Base-by-base conservation (phyloP, 2,329 filamentous ascomycete genomes). In the Periconia sp. region DNA sequence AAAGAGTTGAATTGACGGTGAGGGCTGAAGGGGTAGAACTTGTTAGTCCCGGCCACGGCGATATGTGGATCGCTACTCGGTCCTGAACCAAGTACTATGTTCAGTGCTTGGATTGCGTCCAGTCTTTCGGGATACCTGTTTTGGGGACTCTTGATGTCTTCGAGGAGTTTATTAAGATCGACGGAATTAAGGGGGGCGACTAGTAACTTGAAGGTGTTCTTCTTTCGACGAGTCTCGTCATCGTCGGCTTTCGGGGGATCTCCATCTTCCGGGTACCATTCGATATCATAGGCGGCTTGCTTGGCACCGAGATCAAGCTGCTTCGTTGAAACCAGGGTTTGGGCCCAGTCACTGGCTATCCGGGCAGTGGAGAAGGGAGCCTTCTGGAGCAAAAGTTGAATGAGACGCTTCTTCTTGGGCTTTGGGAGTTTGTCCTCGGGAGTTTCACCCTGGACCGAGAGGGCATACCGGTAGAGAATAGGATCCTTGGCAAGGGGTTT, bases 41-140 rank as follows among this genome's bases (percentile, higher is more conserved):
- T 81, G 65, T 84, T 86, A 3, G 76, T 70, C 0, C 81, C 80
- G n/a, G 81, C 74, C 0, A 77, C 77, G 10, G 76, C 70, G 15
- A 82, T 74, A 0, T 69, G 64, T 0, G 50, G 51, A 7, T 74
- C 69, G 1, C 65, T 74, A 54, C 77, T 82, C 3, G 79, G 76
- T 15, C 73, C 65, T 52, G 82, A 76, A 1, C 78, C 76, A 47
- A 86, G 69, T 19, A 87, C 71, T 33, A 85, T 81, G 61, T 87
- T 87, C 51, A 87, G 65, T 0, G 82, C 77, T 52, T 85, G 82
- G 6, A 86, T 74, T 0, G 82, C 69, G 50, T 84, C 81, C 1
- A 74, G 70, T 61, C 81, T 81, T 17, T 75, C 65, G 0, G 67
- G 63, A 44, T 81, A 81, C 14, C 6, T 73, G 63, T 68, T 2